Conservation (phyloP, 768 basidiomycete genomes). For the Agrocybe chaxingu region DNA sequence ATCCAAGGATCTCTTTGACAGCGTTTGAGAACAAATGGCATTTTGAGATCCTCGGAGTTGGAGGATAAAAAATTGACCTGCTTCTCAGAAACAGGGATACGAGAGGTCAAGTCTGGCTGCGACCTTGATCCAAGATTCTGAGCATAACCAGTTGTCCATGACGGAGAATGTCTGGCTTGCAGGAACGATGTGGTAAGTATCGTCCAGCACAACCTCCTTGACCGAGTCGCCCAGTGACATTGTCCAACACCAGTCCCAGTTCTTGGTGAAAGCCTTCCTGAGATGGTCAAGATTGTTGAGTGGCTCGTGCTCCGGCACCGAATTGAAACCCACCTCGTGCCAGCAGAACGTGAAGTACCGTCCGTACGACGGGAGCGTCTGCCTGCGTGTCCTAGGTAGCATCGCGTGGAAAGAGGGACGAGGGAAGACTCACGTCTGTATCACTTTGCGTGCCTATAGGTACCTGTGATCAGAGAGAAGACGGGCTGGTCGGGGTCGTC, state of each 20-base stretch:
- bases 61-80: too few species aligned
- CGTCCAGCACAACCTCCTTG: conserved; percentile 22
- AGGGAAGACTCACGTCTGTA: conserved; percentile 39
- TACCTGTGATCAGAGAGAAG: conserved; percentile 86
- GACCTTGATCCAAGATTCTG: too few species aligned
- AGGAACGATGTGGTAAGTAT: too few species aligned
- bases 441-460: conserved; percentile 73
- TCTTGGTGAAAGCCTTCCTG: conserved; percentile 38
- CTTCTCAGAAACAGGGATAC: too few species aligned
- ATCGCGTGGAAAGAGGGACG: background rate
- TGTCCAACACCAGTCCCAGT: conserved; percentile 64
- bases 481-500: conserved; percentile 68
- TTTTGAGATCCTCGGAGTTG: too few species aligned
- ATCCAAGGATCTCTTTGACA: too few species aligned
- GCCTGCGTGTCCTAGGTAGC: too few species aligned
- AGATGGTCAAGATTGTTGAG: conserved; percentile 34
- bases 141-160: too few species aligned
- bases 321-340: conserved; percentile 27
- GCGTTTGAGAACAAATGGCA: too few species aligned
- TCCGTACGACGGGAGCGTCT: too few species aligned
- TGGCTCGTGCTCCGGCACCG: conserved; percentile 23
- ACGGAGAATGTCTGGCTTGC: too few species aligned
- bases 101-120: too few species aligned
- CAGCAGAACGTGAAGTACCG: conserved; percentile 36
- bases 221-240: conserved; percentile 41